These are phyloP conservation scores for Waltergamsia citrina DNA, from an alignment of 2,329 filamentous ascomycete species.

Conservation along the genomic window DNA sequence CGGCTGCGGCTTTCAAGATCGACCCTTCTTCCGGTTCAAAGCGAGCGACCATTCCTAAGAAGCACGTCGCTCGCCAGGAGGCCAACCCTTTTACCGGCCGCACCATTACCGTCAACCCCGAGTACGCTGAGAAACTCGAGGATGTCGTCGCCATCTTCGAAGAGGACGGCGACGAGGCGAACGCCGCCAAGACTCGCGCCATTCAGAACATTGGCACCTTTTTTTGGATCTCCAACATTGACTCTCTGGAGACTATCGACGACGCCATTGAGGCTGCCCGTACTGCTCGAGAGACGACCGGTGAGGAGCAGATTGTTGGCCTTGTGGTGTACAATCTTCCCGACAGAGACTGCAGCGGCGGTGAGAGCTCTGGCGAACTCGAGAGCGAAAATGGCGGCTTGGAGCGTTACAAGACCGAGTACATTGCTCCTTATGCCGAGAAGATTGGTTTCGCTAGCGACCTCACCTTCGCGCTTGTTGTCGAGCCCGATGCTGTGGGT, in stretches of 20 bases:
- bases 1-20: too few species aligned
- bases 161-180: slow-evolving; percentile 21
- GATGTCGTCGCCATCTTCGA: slow-evolving; percentile 25
- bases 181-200: slow-evolving; percentile 24
- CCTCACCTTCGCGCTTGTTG: slow-evolving; percentile 29
- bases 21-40: too few species aligned
- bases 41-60: too few species aligned
- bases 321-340: slow-evolving; percentile 35
- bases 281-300: slow-evolving; percentile 19
- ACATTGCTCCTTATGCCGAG: slow-evolving; percentile 25
- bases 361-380: slow-evolving; percentile 31
- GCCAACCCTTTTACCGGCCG: slow-evolving; percentile 36
- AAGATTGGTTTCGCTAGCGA: slow-evolving; percentile 25
- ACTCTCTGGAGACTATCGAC: slow-evolving; percentile 25
- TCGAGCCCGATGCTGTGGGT: slow-evolving; percentile 33
- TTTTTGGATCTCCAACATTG: slow-evolving; percentile 29
- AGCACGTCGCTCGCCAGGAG: too few species aligned
- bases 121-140: slow-evolving; percentile 29
- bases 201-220: slow-evolving; percentile 31
- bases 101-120: slow-evolving; percentile 35
- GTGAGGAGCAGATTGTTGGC: slow-evolving; percentile 28
- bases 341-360: slow-evolving; percentile 33
- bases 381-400: slow-evolving; percentile 22
- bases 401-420: slow-evolving; percentile 28
- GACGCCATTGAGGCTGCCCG: slow-evolving; percentile 27